These are phyloP conservation scores for Peniophora sp. DNA, from an alignment of 1,284 basidiomycete genomes.

Conservation along the genomic window DNA sequence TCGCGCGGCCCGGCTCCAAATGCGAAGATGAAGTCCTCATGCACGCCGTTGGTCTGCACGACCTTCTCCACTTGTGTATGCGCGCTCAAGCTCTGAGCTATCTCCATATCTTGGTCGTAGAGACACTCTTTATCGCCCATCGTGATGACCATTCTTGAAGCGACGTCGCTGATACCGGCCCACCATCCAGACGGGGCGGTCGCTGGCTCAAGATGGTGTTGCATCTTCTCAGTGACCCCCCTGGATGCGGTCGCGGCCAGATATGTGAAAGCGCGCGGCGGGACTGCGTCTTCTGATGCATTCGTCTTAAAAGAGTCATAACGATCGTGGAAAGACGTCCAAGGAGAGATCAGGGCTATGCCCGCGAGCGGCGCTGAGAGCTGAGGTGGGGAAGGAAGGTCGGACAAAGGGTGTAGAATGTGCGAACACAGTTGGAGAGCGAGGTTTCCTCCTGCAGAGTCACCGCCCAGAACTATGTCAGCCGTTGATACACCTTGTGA, in stretches of 20 bases:
- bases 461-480: constrained; percentile 19
- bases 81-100: constrained; percentile 19
- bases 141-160: constrained; percentile 26
- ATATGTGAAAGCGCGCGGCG: too few species aligned
- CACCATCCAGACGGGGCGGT: not conserved
- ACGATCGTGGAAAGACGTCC: constrained; percentile 17
- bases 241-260: too few species aligned
- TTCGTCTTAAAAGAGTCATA: not conserved
- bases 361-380: constrained; percentile 16
- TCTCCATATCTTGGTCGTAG: constrained; percentile 25
- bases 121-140: constrained; percentile 28
- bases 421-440: constrained; percentile 23
- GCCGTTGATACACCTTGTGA: constrained; percentile 10
- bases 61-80: constrained; percentile 19
- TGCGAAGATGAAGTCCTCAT: constrained; percentile 22
- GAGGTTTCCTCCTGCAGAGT: constrained; percentile 31
- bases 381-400: constrained; percentile 11
- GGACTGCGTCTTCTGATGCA: too few species aligned
- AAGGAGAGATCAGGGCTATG: constrained; percentile 25
- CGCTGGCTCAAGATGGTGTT: too few species aligned
- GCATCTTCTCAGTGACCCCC: too few species aligned
- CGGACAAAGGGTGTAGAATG: constrained; percentile 22
- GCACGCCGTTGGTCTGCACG: constrained; percentile 24
- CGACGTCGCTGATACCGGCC: constrained; percentile 8
- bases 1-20: constrained; percentile 9